These are phyloP conservation scores for Setaria viridis DNA, from an alignment of 202 grass and related monocot genomes.

Conservation along the genomic window DNA sequence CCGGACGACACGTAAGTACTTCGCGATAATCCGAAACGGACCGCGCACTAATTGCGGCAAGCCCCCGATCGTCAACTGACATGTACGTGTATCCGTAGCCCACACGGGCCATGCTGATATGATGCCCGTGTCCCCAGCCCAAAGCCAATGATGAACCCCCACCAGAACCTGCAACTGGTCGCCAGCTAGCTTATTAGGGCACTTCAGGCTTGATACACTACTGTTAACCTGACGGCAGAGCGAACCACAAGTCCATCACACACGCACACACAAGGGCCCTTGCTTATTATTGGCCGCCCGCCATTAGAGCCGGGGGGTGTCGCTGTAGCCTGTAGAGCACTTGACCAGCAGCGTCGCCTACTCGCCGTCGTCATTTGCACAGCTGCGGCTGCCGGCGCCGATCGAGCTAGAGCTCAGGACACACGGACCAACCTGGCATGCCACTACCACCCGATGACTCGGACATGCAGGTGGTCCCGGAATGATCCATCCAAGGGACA, in stretches of 20 bases:
- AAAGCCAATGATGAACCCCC: conserved; percentile 37
- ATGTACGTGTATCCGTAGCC: conserved; percentile 43
- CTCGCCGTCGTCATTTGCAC: conserved; percentile 2
- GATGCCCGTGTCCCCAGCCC: conserved; percentile 29
- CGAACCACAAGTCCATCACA: neutral
- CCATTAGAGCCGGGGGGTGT: neutral
- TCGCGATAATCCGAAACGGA: conserved; percentile 15
- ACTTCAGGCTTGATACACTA: neutral
- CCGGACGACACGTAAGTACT: conserved; percentile 33
- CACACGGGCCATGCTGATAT: neutral
- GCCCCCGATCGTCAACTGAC: conserved; percentile 33
- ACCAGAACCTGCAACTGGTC: neutral
- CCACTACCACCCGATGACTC: neutral
- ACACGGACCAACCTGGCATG: conserved; percentile 19
- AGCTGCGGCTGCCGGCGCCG: conserved; percentile 5
- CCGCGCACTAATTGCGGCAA: conserved; percentile 41
- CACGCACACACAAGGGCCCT: neutral
- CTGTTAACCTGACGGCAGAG: conserved; percentile 25
- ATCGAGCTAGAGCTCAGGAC: neutral
- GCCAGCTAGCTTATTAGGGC: neutral
- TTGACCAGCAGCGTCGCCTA: neutral
- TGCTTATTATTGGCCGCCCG: neutral
- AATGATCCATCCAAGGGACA: neutral
- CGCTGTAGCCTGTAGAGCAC: neutral
- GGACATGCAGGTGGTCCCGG: neutral